Conservation (phyloP, 257 asterid species). For the Solanum pennellii region DNA sequence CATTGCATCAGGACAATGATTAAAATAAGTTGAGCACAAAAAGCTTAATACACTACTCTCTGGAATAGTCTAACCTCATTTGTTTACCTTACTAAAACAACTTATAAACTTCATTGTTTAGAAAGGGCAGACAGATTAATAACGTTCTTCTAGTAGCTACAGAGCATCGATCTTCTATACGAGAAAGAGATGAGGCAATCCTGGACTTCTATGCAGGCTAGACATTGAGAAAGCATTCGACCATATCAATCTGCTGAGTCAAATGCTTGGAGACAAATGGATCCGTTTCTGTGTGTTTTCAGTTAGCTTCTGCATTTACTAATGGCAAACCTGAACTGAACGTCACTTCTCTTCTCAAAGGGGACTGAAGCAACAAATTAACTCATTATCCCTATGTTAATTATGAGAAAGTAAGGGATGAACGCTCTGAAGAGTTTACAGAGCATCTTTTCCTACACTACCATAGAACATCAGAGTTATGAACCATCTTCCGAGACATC, state of each 20-base stretch:
- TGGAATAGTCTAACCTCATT: neutral
- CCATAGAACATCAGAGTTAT: neutral
- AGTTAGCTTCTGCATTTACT: neutral
- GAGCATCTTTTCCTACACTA: neutral
- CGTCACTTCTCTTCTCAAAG: neutral
- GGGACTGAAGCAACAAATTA: neutral
- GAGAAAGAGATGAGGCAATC: neutral
- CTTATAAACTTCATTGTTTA: neutral
- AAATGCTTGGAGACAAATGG: neutral
- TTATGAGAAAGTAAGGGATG: neutral
- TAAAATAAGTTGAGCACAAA: neutral
- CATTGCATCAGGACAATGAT: neutral
- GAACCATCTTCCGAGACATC: neutral
- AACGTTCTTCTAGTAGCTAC: neutral
- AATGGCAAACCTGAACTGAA: neutral
- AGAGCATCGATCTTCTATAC: neutral
- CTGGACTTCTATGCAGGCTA: neutral
- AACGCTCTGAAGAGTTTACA: neutral
- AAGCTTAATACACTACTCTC: neutral
- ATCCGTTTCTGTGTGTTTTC: neutral
- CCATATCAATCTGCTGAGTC: neutral
- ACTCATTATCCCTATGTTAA: neutral
- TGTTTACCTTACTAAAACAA: neutral
- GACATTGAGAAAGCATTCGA: neutral
- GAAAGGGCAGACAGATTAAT: neutral